A percentile compares a stretch with the other conserved stretches of the same genome.
phyloP scores from a whole-genome alignment of 2,329 filamentous ascomycete genomes.

The Rhynchosporium secalis region DNA sequence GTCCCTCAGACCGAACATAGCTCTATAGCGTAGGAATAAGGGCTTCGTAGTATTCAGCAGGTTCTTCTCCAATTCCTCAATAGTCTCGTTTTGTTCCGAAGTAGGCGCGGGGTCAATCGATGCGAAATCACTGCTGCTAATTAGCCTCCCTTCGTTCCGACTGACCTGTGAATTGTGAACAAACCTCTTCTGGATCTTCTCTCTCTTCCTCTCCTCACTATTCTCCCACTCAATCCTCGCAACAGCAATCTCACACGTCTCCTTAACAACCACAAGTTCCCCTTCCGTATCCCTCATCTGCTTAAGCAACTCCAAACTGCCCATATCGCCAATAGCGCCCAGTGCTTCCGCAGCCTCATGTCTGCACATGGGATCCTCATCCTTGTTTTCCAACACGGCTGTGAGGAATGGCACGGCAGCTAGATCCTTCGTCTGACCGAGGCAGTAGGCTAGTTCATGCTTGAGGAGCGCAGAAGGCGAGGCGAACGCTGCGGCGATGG shows the following conservation, averaged over 20 bases:
- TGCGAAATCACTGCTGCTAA: slow-evolving; percentile 73
- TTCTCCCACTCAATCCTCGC: slow-evolving; percentile 94
- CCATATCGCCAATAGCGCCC: slow-evolving; percentile 76
- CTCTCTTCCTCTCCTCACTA: slow-evolving; percentile 66
- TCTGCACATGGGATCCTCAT: slow-evolving; percentile 92
- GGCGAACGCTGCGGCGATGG: slow-evolving; percentile 83
- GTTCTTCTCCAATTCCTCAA: slow-evolving; percentile 71
- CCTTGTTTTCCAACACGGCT: slow-evolving; percentile 69
- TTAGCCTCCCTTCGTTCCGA: slow-evolving; percentile 22
- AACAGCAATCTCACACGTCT: slow-evolving; percentile 97
- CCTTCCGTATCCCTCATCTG: slow-evolving; percentile 71
- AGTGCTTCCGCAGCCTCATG: slow-evolving; percentile 96
- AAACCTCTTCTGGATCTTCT: slow-evolving; percentile 81
- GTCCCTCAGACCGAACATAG: slow-evolving; percentile 97
- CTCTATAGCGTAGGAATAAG: slow-evolving; percentile 90
- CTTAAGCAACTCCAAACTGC: slow-evolving; percentile 72
- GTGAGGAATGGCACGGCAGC: slow-evolving; percentile 73
- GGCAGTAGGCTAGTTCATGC: slow-evolving; percentile 95
- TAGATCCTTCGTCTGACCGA: slow-evolving; percentile 83
- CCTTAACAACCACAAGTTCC: slow-evolving; percentile 79
- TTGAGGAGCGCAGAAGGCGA: slow-evolving; percentile 90
- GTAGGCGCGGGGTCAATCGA: slow-evolving; percentile 94
- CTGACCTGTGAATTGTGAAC: slow-evolving; percentile 29
- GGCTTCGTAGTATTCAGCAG: slow-evolving; percentile 78
- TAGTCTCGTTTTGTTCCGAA: slow-evolving; percentile 64